Evolutionary conservation across 83 land plant genomes (phyloP).

Genomic region (Thuja plicata): DNA sequence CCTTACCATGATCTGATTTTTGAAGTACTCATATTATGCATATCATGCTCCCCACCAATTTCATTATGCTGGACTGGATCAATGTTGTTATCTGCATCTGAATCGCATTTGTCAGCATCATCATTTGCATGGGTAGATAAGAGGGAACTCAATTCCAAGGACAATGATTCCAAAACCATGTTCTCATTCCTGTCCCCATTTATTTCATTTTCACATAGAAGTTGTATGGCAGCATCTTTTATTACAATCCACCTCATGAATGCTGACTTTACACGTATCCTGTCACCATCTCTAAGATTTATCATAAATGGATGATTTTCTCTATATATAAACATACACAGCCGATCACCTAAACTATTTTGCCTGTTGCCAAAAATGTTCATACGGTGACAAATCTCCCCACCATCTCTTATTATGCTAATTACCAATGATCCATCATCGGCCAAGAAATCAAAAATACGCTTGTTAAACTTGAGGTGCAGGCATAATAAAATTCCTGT

Average conservation of each 20-base stretch:
- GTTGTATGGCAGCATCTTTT: not conserved
- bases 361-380: not conserved
- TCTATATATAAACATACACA: not conserved
- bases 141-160: conserved; percentile 1
- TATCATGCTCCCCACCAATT: too few species aligned
- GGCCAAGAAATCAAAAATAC: too few species aligned
- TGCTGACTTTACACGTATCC: not conserved
- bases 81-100: not conserved
- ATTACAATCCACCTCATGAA: not conserved
- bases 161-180: not conserved
- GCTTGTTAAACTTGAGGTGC: too few species aligned
- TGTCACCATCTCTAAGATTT: not conserved
- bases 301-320: not conserved
- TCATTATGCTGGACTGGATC: too few species aligned
- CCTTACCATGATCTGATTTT: too few species aligned
- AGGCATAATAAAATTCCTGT: too few species aligned
- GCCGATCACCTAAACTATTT: not conserved
- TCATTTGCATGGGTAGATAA: not conserved
- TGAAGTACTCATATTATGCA: too few species aligned
- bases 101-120: not conserved
- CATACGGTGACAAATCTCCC: too few species aligned
- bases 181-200: not conserved
- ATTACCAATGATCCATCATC: too few species aligned
- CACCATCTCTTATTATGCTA: too few species aligned
- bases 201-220: not conserved